Conservation (phyloP, 352 stramenopile genomes). For the Phytopythium mirpurense region DNA sequence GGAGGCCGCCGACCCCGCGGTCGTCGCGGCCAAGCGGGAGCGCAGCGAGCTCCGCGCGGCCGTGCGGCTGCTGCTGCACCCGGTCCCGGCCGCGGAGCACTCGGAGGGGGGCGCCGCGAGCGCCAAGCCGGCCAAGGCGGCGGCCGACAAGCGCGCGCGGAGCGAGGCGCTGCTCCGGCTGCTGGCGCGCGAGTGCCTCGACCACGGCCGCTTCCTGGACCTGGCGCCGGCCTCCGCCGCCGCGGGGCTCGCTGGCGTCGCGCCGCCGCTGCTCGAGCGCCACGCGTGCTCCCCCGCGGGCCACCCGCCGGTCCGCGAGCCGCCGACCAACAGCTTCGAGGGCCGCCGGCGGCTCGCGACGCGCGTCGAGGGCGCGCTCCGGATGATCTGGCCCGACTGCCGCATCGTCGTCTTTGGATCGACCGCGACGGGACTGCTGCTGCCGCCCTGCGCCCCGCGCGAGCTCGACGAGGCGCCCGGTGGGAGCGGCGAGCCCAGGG, state of each 20-base stretch:
- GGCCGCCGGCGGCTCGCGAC: slow-evolving; percentile 23
- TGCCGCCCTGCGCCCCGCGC: background rate
- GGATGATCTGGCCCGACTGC: slow-evolving; percentile 62
- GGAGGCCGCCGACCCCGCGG: background rate
- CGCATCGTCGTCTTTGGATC: slow-evolving; percentile 66
- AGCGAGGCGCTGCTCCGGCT: slow-evolving; percentile 33
- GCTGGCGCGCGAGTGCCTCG: slow-evolving; percentile 36
- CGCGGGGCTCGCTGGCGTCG: background rate
- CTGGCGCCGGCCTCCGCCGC: slow-evolving; percentile 25
- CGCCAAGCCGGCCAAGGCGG: background rate
- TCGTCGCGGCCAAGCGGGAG: background rate
- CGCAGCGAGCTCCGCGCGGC: slow-evolving; percentile 19
- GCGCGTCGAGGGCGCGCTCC: slow-evolving; percentile 37
- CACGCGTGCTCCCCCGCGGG: background rate
- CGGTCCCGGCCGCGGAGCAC: slow-evolving; percentile 10
- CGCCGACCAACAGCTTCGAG: slow-evolving; percentile 11
- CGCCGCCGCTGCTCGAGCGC: background rate
- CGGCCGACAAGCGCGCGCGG: slow-evolving; percentile 22
- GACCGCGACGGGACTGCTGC: slow-evolving; percentile 43
- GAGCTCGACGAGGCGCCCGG: background rate
- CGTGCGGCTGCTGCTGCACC: slow-evolving; percentile 35
- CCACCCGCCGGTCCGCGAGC: background rate
- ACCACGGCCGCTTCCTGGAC: slow-evolving; percentile 28
- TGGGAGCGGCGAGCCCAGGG: background rate
- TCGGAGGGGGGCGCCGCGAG: slow-evolving; percentile 3